These are phyloP conservation scores for Chlorencoelia australis DNA, from an alignment of 2,329 filamentous ascomycete species.

Conservation along the genomic window DNA sequence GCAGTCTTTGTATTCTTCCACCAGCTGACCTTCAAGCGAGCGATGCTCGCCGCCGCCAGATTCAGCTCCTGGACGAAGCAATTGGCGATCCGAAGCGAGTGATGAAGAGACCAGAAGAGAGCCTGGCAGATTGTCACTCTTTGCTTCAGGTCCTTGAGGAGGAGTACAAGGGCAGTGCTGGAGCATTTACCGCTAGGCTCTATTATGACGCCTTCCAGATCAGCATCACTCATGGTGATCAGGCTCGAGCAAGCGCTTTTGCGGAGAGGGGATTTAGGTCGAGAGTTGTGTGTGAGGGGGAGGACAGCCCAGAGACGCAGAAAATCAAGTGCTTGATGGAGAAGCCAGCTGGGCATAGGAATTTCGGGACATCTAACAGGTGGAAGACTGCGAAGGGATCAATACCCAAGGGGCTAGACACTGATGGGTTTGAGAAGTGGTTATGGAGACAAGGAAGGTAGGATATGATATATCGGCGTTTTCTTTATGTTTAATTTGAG, in stretches of 20 bases:
- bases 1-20: conserved; percentile 20
- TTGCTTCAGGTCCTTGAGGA: conserved; percentile 22
- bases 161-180: conserved; percentile 12
- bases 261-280: conserved; percentile 28
- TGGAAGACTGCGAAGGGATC: conserved; percentile 3
- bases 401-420: conserved; percentile 5
- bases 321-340: conserved; percentile 8
- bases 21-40: conserved; percentile 19
- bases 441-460: conserved; percentile 7
- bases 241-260: conserved; percentile 33
- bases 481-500: not conserved
- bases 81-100: conserved; percentile 24
- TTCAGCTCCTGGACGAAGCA: conserved; percentile 24
- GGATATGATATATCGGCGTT: not conserved
- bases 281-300: conserved; percentile 29
- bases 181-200: conserved; percentile 19
- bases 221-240: conserved; percentile 31
- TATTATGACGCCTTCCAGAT: conserved; percentile 36
- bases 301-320: conserved; percentile 28
- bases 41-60: conserved; percentile 23
- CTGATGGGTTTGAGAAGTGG: conserved; percentile 9
- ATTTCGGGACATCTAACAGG: conserved; percentile 4
- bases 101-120: conserved; percentile 16
- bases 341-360: conserved; percentile 2
- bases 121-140: conserved; percentile 22